phyloP scores from a whole-genome alignment of 139 green algal species.

The Spirogloea muscicola region DNA sequence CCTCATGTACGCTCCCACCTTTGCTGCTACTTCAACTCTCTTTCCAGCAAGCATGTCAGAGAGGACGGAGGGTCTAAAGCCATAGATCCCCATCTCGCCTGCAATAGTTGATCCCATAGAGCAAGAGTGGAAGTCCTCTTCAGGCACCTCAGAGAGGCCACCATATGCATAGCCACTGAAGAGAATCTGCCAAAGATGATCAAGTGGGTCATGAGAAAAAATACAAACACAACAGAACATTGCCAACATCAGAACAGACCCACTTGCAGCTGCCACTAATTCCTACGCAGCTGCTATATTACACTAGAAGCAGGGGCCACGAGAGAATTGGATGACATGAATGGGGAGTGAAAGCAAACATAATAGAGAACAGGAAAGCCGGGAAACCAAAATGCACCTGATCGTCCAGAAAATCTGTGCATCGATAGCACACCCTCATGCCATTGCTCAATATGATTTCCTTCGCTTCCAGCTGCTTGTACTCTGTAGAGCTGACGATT shows the following conservation, averaged over 20 bases:
- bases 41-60: constrained; percentile 68
- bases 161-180: constrained; percentile 65
- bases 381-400: too few relatives aligned
- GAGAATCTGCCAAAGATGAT: too few relatives aligned
- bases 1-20: constrained; percentile 62
- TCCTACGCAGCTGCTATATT: too few relatives aligned
- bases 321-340: too few relatives aligned
- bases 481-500: constrained; percentile 17
- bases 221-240: too few relatives aligned
- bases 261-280: too few relatives aligned
- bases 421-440: constrained; percentile 68
- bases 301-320: too few relatives aligned
- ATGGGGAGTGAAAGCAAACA: too few relatives aligned
- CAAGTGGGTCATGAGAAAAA: too few relatives aligned
- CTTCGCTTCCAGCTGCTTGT: constrained; percentile 48
- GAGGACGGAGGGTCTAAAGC: constrained; percentile 62
- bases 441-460: constrained; percentile 76
- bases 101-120: constrained; percentile 58
- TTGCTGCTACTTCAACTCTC: constrained; percentile 40
- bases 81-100: constrained; percentile 72
- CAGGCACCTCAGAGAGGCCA: constrained; percentile 64
- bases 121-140: constrained; percentile 53
- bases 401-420: constrained; percentile 72
- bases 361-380: too few relatives aligned
- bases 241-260: too few relatives aligned